phyloP scores from a whole-genome alignment of 257 asterid species.

The Petunia secreta region DNA sequence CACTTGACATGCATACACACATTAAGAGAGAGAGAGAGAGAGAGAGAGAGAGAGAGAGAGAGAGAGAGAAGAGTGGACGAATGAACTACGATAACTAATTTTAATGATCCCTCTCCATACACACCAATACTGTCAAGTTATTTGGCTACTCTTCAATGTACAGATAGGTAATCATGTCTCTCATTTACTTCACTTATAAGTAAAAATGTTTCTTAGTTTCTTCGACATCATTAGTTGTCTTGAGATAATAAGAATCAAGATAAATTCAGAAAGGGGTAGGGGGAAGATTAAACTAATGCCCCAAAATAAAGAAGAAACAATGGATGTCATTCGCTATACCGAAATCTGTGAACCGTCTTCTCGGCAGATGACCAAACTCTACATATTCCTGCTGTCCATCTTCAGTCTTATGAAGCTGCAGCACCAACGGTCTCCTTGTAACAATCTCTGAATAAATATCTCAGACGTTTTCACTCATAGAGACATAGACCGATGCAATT shows the following conservation, averaged over 20 bases:
- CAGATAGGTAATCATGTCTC: not conserved
- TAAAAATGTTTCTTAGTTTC: not conserved
- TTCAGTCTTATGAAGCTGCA: constrained; percentile 82
- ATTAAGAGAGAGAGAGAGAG: not conserved
- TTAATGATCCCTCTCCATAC: not conserved
- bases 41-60: too few species aligned
- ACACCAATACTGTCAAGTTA: not conserved
- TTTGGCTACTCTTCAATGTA: constrained; percentile 13
- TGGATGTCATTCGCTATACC: constrained; percentile 44
- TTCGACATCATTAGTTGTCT: not conserved
- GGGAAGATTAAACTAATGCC: not conserved
- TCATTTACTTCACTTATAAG: not conserved
- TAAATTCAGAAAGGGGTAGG: not conserved
- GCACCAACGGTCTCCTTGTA: constrained; percentile 94
- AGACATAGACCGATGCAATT: not conserved
- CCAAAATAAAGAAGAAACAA: not conserved
- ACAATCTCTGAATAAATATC: constrained; percentile 65
- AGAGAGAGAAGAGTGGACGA: not conserved
- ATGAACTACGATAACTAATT: not conserved
- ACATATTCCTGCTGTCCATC: constrained; percentile 85
- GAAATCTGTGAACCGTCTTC: constrained; percentile 71
- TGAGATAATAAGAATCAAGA: not conserved
- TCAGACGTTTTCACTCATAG: not conserved
- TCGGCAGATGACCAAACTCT: constrained; percentile 80
- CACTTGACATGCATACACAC: not conserved